Evolutionary conservation across 73 alveolate species (phyloP), one percentile per base, ranked within the genome.

Genomic region (Paramecium caudatum): DNA sequence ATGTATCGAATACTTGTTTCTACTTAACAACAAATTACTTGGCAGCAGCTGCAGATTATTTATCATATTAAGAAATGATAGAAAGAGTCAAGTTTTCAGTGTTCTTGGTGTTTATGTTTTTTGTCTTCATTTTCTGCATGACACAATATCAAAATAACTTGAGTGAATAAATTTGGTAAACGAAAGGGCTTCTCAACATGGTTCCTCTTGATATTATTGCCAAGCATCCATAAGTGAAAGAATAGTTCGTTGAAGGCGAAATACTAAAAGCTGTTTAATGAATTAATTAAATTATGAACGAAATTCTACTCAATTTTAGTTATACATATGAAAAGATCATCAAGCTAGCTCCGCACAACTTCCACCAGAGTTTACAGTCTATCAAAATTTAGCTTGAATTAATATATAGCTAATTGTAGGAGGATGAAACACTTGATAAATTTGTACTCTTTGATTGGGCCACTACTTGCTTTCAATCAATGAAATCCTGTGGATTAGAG

Each of bases 221-320:
- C 41, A 82, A 82, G 74, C 25, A 82, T n/a, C 46, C 46, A 19
- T 55, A 46, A 6, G 19, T 82, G 33, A 82, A 82, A 16, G 70
- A 82, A 43, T 32, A 61, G 19, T 82, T 82, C 36, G 74, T 49
- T 3, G 70, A 55, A 32, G 91, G 91, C 6, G 91, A 82, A 30
- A 82, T 82, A n/a, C 91, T 82, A 27, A 61, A 82, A 15, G 91
- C 91, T 48, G 91, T 82, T 32, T 34, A 82, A 82, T 82, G 91
- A 82, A 17, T 55, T 2, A 55, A 23, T 55, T n/a, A n/a, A n/a
- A n/a, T n/a, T n/a, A n/a, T n/a, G n/a, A 55, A 23, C 17, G 46
- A 55, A 27, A 55, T 55, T 5, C 23, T 37, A 10, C 80, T 55
- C 30, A 55, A 27, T 23, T 55, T 55, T 43, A 55, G 80, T 55